Base-by-base conservation (phyloP, 2,329 filamentous ascomycete species). In the Fusarium nisikadoi region DNA sequence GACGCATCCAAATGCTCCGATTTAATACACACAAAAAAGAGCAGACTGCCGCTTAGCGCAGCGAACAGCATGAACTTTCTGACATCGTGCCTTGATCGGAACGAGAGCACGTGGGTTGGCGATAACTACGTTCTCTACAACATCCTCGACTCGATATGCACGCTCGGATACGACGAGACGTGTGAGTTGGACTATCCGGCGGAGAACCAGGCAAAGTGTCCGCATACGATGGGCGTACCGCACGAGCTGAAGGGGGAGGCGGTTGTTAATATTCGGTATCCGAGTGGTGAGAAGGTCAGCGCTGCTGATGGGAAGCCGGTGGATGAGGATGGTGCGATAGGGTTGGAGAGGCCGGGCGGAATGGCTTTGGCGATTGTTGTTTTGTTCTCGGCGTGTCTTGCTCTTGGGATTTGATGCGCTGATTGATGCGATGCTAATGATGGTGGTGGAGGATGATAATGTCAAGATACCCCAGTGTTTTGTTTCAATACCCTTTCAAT, bases 1-100 rank as follows among this genome's bases (percentile, higher is more conserved):
- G 81, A 82, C 62, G 81, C 83, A 31, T 80, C 78, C 64, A 80
- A 85, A 33, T 90, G 88, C 80, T 77, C 78, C 17, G 75, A 79
- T 53, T 81, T 90, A n/a, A 82, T 89, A 68, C 72, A 83, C 42
- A 85, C 85, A 14, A 74, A 81, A 33, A 79, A 77, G 53, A 70
- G 77, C 60, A 81, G 77, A 65, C 72, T 86, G 25, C 82, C 84
- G 0, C 80, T 86, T 61, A 82, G 83, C 75, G 86, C 86, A 2
- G 76, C 85, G 63, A 88, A 87, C 77, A 85, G 83, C 81, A 87
- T 87, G 82, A 86, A 88, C 75, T 88, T 83, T 60, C 76, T 88
- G n/a, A 79, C 79, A 16, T 83, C 79, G 70, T 88, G 86, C 68
- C 79, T 86, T 39, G 80, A 75, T 41, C 74, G 79, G 36, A 68